Conservation (phyloP, 2,329 filamentous ascomycete genomes). For the Piedraia hortae region DNA sequence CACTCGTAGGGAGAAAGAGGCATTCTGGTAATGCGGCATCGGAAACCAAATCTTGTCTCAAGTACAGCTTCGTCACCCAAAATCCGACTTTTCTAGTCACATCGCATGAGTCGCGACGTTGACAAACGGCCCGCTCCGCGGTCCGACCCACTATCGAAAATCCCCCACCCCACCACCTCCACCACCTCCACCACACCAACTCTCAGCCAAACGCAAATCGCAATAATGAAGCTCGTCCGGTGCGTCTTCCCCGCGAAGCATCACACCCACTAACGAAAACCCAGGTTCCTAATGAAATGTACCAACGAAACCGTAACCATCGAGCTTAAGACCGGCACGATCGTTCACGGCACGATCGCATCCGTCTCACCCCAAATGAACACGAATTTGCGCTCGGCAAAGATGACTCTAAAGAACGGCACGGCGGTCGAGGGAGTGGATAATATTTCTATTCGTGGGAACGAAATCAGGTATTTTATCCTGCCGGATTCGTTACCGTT, state of each 20-base stretch:
- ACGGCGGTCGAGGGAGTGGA: conserved; percentile 72
- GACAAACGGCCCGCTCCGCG: too few species aligned
- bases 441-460: conserved; percentile 88
- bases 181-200: too few species aligned
- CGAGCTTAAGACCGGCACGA: conserved; percentile 95
- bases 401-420: conserved; percentile 78
- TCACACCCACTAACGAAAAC: conserved; percentile 11
- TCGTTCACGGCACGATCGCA: conserved; percentile 87
- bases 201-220: too few species aligned
- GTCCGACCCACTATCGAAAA: too few species aligned
- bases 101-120: too few species aligned
- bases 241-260: conserved; percentile 23
- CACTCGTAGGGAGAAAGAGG: too few species aligned
- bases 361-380: conserved; percentile 98
- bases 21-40: too few species aligned
- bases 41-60: too few species aligned
- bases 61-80: too few species aligned
- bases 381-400: conserved; percentile 78
- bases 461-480: conserved; percentile 88
- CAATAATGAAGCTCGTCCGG: conserved; percentile 90
- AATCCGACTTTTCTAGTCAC: too few species aligned
- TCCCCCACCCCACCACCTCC: too few species aligned
- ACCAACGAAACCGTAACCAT: conserved; percentile 95
- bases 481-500: conserved; percentile 84
- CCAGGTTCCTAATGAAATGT: conserved; percentile 96